Base-by-base conservation (phyloP, 2,329 filamentous ascomycete species). In the Nigrospora oryzae region DNA sequence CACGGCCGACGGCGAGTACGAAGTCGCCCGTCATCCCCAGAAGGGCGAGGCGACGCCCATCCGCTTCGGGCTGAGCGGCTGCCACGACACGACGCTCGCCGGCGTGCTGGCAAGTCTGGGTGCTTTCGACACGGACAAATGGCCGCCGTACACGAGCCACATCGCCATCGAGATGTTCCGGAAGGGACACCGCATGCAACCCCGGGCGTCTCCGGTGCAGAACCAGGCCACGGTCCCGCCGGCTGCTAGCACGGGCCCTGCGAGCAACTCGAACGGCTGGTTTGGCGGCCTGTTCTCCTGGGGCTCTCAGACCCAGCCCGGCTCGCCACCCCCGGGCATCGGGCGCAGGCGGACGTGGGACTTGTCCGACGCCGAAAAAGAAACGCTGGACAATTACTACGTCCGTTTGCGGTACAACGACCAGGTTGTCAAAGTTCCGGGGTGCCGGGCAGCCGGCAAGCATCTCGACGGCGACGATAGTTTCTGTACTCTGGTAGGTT, bases 321-420 rank as follows among this genome's bases (percentile, higher is more conserved):
- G 59, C 23, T 55, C 53, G 17, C 59, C 65, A 11, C 58, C 69
- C 0, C 50, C 63, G 1, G 68, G 69, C 31, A 83, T 87, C 46
- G 77, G 78, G 10, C 77, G 86, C 37, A 83, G 77, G 55, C 71
- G 72, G 12, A 69, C 75, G 6, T 57, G 68, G 1, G 69, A 79
- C 12, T 67, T 93, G 45, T 73, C 70, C 0, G 63, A 71, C 0
- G 59, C 65, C 1, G 79, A 90, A 54, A 79, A 73, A 53, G 64
- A 70, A 14, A 74, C 71, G 44, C 64, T 94, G 11, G 71, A 85
- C 23, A 83, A 80, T 2, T 89, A 94, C 69, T 98, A 86, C 63
- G 91, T 98, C 13, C 82, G 93, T 15, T 64, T 98, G 46, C 79
- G 90, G 42, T 98, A 95, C 65, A 98, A 98, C 56, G 93, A 97